phyloP scores from a whole-genome alignment of 1,284 basidiomycete genomes.

The Wallemia ichthyophaga region DNA sequence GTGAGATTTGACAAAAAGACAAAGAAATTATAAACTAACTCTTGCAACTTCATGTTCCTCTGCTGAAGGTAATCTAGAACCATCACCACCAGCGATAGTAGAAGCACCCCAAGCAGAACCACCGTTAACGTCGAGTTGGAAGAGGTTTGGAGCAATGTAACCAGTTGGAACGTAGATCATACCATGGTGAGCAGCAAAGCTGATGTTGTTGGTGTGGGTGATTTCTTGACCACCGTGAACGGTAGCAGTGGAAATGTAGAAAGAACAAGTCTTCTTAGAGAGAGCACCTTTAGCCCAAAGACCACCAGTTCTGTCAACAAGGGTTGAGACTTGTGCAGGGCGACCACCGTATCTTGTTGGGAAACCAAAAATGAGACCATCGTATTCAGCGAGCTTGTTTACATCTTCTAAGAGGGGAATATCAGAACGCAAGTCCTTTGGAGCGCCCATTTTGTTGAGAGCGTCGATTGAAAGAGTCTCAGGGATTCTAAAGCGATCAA shows the following conservation, averaged over 20 bases:
- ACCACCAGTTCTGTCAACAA: conserved; percentile 41
- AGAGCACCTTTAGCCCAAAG: conserved; percentile 41
- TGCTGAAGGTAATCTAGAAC: conserved; percentile 28
- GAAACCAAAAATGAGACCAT: conserved; percentile 29
- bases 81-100: conserved; percentile 31
- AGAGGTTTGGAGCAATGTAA: conserved; percentile 33
- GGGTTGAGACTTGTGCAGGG: conserved; percentile 20
- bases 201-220: conserved; percentile 15
- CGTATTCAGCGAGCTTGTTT: conserved; percentile 7
- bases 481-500: conserved; percentile 24
- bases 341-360: conserved; percentile 34
- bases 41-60: conserved; percentile 33
- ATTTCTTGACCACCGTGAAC: conserved; percentile 18
- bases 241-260: conserved; percentile 35
- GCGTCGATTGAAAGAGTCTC: conserved; percentile 62
- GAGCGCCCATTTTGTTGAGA: conserved; percentile 42
- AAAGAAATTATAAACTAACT: too few relatives aligned
- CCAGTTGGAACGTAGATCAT: conserved; percentile 50
- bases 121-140: conserved; percentile 28
- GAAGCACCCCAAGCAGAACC: conserved; percentile 29
- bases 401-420: neutral
- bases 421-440: conserved; percentile 27
- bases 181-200: conserved; percentile 20
- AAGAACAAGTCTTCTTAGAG: conserved; percentile 41
- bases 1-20: too few relatives aligned